Evolutionary conservation across 2,329 filamentous ascomycete species (phyloP).

Genomic region (Talaromyces islandicus): DNA sequence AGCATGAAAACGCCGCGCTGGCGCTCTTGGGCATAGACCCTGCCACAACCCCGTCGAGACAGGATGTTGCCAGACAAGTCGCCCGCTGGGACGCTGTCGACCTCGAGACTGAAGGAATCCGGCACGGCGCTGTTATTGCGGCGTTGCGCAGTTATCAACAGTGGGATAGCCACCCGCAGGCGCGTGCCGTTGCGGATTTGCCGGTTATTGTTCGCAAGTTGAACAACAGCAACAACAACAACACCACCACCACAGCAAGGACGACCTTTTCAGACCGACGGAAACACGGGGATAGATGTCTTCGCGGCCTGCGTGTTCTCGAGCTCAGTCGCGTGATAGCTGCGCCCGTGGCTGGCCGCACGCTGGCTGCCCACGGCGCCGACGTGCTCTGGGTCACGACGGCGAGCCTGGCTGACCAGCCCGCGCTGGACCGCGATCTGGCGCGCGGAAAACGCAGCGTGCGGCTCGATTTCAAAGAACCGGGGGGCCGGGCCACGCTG

Average conservation of each 20-base stretch:
- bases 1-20: conserved; percentile 44
- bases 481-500: conserved; percentile 20
- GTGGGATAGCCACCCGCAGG: conserved; percentile 49
- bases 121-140: conserved; percentile 41
- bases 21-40: conserved; percentile 37
- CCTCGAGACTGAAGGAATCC: conserved; percentile 42
- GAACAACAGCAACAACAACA: conserved; percentile 12
- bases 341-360: conserved; percentile 30
- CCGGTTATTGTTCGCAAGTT: conserved; percentile 43
- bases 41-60: not conserved
- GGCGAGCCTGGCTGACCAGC: conserved; percentile 29
- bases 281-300: conserved; percentile 21
- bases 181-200: conserved; percentile 37
- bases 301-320: conserved; percentile 35
- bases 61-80: conserved; percentile 35
- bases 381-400: conserved; percentile 37
- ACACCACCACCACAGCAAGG: too few relatives aligned
- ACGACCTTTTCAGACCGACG: not conserved
- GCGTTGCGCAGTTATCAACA: conserved; percentile 45
- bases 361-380: conserved; percentile 35
- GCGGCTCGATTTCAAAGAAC: conserved; percentile 28
- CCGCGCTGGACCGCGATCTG: conserved; percentile 30
- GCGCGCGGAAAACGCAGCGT: conserved; percentile 32
- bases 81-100: conserved; percentile 42
- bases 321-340: conserved; percentile 37